Evolutionary conservation across 495 filamentous ascomycete species (phyloP), one percentile per base, ranked within the genome.

Genomic region (Xylaria acuta): DNA sequence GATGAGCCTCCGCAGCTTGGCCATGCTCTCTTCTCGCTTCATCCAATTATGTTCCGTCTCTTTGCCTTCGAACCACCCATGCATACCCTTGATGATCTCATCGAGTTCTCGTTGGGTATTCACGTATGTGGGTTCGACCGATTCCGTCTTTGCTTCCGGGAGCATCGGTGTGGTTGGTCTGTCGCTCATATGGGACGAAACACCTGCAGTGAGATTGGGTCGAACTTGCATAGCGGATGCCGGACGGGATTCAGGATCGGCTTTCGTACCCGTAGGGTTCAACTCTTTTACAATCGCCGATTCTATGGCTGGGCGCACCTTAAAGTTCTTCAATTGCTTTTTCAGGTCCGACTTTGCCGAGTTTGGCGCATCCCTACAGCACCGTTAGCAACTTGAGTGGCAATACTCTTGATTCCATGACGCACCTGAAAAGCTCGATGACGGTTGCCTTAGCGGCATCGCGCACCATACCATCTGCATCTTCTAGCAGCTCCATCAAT

Each of bases 21-120:
- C 85, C 34, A 92, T 85, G 76, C 86, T 91, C 82, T 94, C 91
- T 75, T 98, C 95, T 78, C 97, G 87, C 66, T 90, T 88, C 75
- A 91, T 75, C 94, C 96, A 99, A 76, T 99, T 99, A 34, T 91
- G 86, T 75, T 98, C 96, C 0, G 92, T 90, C 81, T 99, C 96
- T 76, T 87, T 93, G 49, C 95, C 95, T 73, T 98, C 94, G 75
- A 98, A 98, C 76, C 84, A 86, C 41, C 86, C 86, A 38, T 89
- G 83, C 94, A 99, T 97, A 14, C 90, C 89, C 51, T 87, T 88
- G 74, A 97, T 89, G 5, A 91, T 89, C 32, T 97, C 94, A 63
- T 98, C 94, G 25, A 98, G 80, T 58, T 98, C 94, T 64, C 92
- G 86, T 56, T 90, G 85, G 1, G 94, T 95, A 53, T 93, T 90